Base-by-base conservation (phyloP, 352 stramenopile genomes). In the Phytophthora podocarpi region DNA sequence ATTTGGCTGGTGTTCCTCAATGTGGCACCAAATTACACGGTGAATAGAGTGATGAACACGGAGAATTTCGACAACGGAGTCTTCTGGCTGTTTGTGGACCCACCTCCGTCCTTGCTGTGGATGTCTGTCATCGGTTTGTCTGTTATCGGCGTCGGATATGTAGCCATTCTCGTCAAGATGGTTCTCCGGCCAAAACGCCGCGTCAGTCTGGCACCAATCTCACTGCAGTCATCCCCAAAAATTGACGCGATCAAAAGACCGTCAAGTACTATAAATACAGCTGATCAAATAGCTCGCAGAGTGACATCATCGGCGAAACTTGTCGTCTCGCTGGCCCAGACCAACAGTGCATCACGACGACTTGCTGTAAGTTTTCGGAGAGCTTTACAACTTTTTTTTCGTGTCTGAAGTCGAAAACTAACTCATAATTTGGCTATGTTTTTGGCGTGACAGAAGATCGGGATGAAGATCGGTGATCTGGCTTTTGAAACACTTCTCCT, bases 41-140 rank as follows among this genome's bases (percentile, higher is more conserved):
- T 70, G 6, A 75, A 75, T 53, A 24, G 26, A 12, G 30, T 78
- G 45, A 76, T 76, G 67, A 55, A 67, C 28, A 79, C 66, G 0
- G 36, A 68, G 13, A 32, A 27, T 6, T 68, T 76, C 15, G 70
- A 79, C 20, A 41, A 64, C 7, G 71, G 71, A 0, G 41, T 45
- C n/a, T 79, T 79, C 34, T 79, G 67, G 71, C 37, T 73, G 13
- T 59, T 75, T 20, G 46, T 75, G 2, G 45, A 75, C 1, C 57
- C 50, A 27, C 32, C 49, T 9, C 24, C 45, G 3, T 59, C 42
- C 10, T 26, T 77, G 0, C 43, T 65, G 13, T 43, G 37, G 16
- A 24, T 70, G 2, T 57, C 56, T 20, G 21, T 67, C 0, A 11
- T 63, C 6, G 40, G 55, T 2, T 52, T 76, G 6, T 54, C 37